A percentile compares a stretch with the other conserved stretches of the same genome.
phyloP scores from a whole-genome alignment of 257 asterid species.

The Thymus mandschuricus region DNA sequence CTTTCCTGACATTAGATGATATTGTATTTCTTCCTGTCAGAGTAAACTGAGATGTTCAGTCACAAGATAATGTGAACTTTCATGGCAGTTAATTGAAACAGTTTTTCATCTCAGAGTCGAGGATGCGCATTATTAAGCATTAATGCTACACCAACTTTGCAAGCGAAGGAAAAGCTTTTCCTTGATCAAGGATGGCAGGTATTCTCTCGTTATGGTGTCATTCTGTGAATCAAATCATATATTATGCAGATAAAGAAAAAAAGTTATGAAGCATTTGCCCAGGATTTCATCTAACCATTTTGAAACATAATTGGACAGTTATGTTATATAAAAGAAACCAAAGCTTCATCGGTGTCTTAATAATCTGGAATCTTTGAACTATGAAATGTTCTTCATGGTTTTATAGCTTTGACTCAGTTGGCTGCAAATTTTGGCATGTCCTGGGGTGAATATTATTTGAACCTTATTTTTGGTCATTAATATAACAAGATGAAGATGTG shows the following conservation, averaged over 20 bases:
- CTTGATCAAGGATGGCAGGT: slow-evolving; percentile 99
- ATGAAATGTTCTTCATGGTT: slow-evolving; percentile 6
- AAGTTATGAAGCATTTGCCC: neutral
- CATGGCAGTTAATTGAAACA: slow-evolving; percentile 20
- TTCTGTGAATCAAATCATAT: neutral
- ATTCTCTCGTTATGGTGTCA: slow-evolving; percentile 28
- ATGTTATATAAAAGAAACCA: neutral
- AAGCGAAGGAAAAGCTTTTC: slow-evolving; percentile 85
- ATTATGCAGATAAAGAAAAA: neutral
- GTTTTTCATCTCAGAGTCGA: slow-evolving; percentile 64
- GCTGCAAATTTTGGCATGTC: neutral
- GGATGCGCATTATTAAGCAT: slow-evolving; percentile 87
- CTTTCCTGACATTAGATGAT: slow-evolving; percentile 12
- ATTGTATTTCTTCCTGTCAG: slow-evolving; percentile 13
- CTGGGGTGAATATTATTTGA: too few species aligned
- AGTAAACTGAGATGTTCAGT: slow-evolving; percentile 20
- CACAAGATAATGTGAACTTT: slow-evolving; percentile 17
- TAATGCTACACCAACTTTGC: slow-evolving; percentile 85
- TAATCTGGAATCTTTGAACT: neutral
- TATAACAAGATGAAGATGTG: too few species aligned
- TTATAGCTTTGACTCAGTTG: slow-evolving; percentile 9
- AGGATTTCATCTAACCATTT: neutral
- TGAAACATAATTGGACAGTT: neutral
- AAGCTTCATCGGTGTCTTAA: neutral
- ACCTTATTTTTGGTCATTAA: too few species aligned